Evolutionary conservation across 2,329 filamentous ascomycete species (phyloP), one percentile per base, ranked within the genome.

Genomic region (Venturiaceae sp.): DNA sequence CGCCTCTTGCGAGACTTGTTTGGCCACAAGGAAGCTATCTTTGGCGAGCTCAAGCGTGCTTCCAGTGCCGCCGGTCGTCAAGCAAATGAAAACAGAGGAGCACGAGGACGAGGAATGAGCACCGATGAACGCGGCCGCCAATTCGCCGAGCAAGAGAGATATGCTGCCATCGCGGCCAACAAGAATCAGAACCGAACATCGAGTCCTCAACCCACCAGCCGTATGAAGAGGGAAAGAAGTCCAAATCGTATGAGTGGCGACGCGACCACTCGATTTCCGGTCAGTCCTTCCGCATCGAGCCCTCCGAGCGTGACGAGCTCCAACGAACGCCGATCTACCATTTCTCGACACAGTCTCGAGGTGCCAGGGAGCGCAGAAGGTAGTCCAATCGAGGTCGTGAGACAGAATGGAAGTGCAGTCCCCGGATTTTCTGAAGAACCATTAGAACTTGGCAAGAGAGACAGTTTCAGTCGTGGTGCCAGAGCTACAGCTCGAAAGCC

Each of bases 101-200:
- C 23, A 7, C 26, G 28, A 5, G 87, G 89, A 26, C 87, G 94
- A 53, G 92, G 92, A 32, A 89, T 96, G 67, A 95, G 90, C 70
- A 95, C 91, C 0, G 91, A 99, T 69, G 94, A 99, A 77, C 95
- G 90, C 74, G 95, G 95, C 72, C 87, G 94, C 61, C 90, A 91
- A 67, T 90, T 90, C 47, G 86, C 95, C 64, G 92, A 96, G 84
- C 92, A 97, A 73, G 94, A 96, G 70, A 85, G 94, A 56, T 89
- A 90, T 70, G 85, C 90, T 62, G 90, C 90, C 62, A 84, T 94
- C 59, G 44, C 44, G 16, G 82, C 80, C 34, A 33, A 30, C 32
- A 58, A 53, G 13, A 83, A 71, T 59, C 69, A 90, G 56, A n/a
- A 7, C 14, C 84, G 91, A 54, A 88, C 85, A 32, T 86, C 83